These are phyloP conservation scores for Diutina ranongensis DNA, from an alignment of 1,139 yeast species.

Conservation along the genomic window DNA sequence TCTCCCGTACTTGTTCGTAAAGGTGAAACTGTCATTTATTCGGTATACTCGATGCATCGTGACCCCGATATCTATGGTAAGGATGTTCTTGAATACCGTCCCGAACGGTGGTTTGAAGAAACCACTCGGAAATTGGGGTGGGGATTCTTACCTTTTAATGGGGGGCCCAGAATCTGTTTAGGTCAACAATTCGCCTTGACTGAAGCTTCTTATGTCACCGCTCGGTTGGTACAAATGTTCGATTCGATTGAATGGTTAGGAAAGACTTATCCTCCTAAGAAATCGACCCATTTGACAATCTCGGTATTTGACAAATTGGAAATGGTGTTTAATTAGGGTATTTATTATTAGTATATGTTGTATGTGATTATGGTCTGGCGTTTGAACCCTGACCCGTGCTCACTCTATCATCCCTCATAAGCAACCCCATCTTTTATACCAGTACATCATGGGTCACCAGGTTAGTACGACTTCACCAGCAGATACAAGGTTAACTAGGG, in stretches of 20 bases:
- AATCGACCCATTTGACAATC: neutral
- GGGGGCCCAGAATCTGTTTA: constrained; percentile 22
- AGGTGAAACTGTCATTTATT: constrained; percentile 34
- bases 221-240: constrained; percentile 21
- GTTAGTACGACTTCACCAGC: neutral
- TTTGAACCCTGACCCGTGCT: no score
- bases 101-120: constrained; percentile 47
- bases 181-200: constrained; percentile 40
- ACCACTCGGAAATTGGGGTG: constrained; percentile 28
- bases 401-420: no score
- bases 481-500: neutral
- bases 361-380: no score
- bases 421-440: no score
- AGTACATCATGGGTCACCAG: constrained; percentile 3
- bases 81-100: constrained; percentile 35
- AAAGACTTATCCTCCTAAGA: neutral
- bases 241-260: constrained; percentile 8
- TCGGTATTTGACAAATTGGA: neutral
- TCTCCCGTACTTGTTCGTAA: constrained; percentile 34
- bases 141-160: constrained; percentile 25
- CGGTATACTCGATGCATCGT: constrained; percentile 37
- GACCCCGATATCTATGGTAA: constrained; percentile 33
- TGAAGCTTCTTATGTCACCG: constrained; percentile 38
- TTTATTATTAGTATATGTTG: no score
- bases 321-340: no score